Percentiles rank a stretch among this genome's conserved stretches.
These are phyloP conservation scores for Mucor mucedo DNA, from an alignment of 371 early-diverging fungal genomes.

Conservation along the genomic window DNA sequence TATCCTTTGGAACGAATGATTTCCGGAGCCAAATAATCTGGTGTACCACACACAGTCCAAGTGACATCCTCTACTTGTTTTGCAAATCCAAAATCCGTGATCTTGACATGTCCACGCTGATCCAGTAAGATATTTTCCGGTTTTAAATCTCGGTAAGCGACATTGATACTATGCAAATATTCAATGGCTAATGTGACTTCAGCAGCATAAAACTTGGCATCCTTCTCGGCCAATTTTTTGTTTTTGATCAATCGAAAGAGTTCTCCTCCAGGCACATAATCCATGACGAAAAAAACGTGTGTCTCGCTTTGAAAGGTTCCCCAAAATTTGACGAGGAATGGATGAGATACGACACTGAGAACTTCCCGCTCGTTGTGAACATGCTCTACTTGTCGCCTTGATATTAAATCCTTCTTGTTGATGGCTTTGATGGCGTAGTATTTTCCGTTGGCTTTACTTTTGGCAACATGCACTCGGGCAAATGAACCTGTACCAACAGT, in stretches of 20 bases:
- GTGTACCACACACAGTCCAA: conserved; percentile 96
- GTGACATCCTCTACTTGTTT: conserved; percentile 69
- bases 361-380: conserved; percentile 88
- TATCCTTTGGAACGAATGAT: conserved; percentile 91
- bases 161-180: conserved; percentile 87
- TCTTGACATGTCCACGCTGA: conserved; percentile 90
- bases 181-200: conserved; percentile 80
- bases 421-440: conserved; percentile 90
- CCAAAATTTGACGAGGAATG: conserved; percentile 90
- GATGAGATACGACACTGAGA: conserved; percentile 78
- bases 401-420: conserved; percentile 89
- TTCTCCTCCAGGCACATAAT: conserved; percentile 96
- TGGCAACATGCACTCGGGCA: conserved; percentile 68
- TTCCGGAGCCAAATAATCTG: conserved; percentile 96
- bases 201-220: conserved; percentile 83
- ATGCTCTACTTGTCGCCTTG: conserved; percentile 91
- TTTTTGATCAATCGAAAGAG: conserved; percentile 75
- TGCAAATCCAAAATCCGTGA: conserved; percentile 99
- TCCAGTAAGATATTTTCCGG: conserved; percentile 95
- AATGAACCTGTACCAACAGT: conserved; percentile 76
- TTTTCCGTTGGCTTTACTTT: conserved; percentile 44
- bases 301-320: conserved; percentile 90
- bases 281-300: conserved; percentile 93
- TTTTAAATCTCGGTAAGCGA: conserved; percentile 94
- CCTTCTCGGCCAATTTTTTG: conserved; percentile 87